These are phyloP conservation scores for Mycena rebaudengoi DNA, from an alignment of 768 basidiomycete species.

Conservation along the genomic window DNA sequence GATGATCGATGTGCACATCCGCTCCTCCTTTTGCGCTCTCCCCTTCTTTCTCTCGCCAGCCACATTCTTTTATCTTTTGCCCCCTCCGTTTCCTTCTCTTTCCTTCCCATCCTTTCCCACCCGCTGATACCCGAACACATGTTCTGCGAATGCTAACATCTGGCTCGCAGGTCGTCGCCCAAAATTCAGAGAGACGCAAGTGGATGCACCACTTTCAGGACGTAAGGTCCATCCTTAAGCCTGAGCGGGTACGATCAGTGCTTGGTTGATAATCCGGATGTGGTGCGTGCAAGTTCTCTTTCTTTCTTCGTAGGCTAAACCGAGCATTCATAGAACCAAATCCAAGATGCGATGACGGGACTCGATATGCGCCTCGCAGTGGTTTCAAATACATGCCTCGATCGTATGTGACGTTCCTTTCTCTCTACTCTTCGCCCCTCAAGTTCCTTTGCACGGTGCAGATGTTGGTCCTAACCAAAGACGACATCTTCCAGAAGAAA, in stretches of 20 bases:
- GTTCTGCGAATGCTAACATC: too few relatives aligned
- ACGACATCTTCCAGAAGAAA: conserved; percentile 91
- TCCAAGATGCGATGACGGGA: conserved; percentile 99
- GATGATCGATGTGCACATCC: conserved; percentile 86
- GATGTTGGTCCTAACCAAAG: conserved; percentile 97
- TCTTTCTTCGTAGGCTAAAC: too few relatives aligned
- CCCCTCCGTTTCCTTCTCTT: too few relatives aligned
- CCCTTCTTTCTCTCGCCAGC: too few relatives aligned
- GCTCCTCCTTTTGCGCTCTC: too few relatives aligned
- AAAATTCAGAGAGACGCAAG: conserved; percentile 92
- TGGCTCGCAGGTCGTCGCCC: conserved; percentile 71
- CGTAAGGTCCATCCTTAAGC: conserved; percentile 91
- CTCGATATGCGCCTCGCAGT: conserved; percentile 95
- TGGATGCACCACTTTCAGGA: conserved; percentile 97
- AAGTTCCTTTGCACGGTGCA: background rate
- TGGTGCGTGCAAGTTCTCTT: conserved; percentile 65
- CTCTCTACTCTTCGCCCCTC: background rate
- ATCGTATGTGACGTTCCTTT: conserved; percentile 63
- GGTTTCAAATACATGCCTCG: conserved; percentile 94
- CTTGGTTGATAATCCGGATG: conserved; percentile 90
- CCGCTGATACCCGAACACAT: too few relatives aligned
- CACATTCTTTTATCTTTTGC: too few relatives aligned
- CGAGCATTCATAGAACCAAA: too few relatives aligned
- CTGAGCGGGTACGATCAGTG: conserved; percentile 95
- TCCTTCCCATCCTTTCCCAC: too few relatives aligned